Evolutionary conservation across 768 basidiomycete species (phyloP), one percentile per base, ranked within the genome.

Genomic region (Sporobolomyces phaffii): DNA sequence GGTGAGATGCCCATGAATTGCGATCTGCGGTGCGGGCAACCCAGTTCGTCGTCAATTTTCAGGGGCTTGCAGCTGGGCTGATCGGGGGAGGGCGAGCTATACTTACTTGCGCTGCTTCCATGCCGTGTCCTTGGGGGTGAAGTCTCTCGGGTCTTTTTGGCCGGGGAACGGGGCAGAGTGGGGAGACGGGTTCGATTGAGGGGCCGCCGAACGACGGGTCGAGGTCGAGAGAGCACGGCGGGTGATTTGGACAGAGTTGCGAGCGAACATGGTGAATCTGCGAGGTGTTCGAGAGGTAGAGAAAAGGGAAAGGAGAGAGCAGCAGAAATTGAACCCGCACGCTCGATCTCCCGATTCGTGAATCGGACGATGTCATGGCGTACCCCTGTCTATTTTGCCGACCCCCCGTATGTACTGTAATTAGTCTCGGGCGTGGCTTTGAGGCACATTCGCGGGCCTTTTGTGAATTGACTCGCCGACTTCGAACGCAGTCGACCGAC

Each of bases 81-180:
- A n/a, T 45, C n/a, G 7, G 44, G 8, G 11, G 47, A 48, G 47
- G 11, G 9, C 47, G 47, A 5, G 4, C 8, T 18, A 15, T 3
- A 58, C 56, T 58, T 22, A 45, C 56, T 58, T 58, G 6, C 56
- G 41, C 24, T 44, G 41, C 31, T 58, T 58, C 56, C 56, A 58
- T 9, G 56, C 56, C 18, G 56, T 58, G 29, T 58, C 56, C 41
- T 58, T 58, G 10, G 56, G 28, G 43, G 29, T 45, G 28, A 58
- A 31, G 13, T 58, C 56, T 15, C 56, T 29, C 18, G 56, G 56
- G 33, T 58, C 56, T 22, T 58, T 58, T 24, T 58, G 56, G 7
- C 41, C 56, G 29, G 56, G 54, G 54, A 56, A 56, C 13, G 54
- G 54, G 15, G 54, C 54, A 20, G 54, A 40, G 28, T 56, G 54